Percentiles rank a stretch among this genome's conserved stretches.
These are phyloP conservation scores for Ceratocystis papillata DNA, from an alignment of 2,329 filamentous ascomycete genomes.

Conservation along the genomic window DNA sequence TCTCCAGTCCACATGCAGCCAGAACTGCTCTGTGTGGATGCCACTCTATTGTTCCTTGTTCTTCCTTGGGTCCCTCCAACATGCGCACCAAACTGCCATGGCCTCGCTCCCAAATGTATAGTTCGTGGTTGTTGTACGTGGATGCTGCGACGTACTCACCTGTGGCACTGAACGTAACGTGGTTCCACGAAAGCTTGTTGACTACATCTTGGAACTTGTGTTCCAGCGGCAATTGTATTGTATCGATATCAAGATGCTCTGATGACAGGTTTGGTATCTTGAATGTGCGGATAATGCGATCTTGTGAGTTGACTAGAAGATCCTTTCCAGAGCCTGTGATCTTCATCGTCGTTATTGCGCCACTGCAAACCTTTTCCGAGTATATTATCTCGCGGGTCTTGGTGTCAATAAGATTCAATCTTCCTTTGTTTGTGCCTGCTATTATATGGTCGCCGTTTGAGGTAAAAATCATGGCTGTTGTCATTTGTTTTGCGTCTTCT, in stretches of 20 bases:
- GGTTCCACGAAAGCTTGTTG: conserved; percentile 90
- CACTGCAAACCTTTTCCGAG: conserved; percentile 76
- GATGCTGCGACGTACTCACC: conserved; percentile 94
- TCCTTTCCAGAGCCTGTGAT: conserved; percentile 73
- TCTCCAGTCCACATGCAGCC: conserved; percentile 84
- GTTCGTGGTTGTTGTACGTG: conserved; percentile 96
- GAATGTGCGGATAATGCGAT: conserved; percentile 89
- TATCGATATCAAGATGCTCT: conserved; percentile 65
- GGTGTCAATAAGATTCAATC: conserved; percentile 88
- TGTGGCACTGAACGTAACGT: conserved; percentile 86
- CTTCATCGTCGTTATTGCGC: conserved; percentile 78
- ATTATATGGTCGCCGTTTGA: conserved; percentile 78
- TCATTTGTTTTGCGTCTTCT: conserved; percentile 89
- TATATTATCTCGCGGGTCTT: conserved; percentile 72
- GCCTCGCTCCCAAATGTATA: conserved; percentile 94
- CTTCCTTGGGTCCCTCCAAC: conserved; percentile 90
- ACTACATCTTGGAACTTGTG: conserved; percentile 98
- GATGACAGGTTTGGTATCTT: conserved; percentile 67
- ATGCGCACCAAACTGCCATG: conserved; percentile 94
- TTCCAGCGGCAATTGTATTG: conserved; percentile 79
- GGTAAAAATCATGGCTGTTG: conserved; percentile 84
- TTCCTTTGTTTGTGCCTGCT: conserved; percentile 87
- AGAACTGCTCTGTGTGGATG: conserved; percentile 80
- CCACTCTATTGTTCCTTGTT: conserved; percentile 95
- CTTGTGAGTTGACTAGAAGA: conserved; percentile 82